Evolutionary conservation across 306 rosid genomes (phyloP), one percentile per base, ranked within the genome.

Genomic region (Corylus heterophylla): DNA sequence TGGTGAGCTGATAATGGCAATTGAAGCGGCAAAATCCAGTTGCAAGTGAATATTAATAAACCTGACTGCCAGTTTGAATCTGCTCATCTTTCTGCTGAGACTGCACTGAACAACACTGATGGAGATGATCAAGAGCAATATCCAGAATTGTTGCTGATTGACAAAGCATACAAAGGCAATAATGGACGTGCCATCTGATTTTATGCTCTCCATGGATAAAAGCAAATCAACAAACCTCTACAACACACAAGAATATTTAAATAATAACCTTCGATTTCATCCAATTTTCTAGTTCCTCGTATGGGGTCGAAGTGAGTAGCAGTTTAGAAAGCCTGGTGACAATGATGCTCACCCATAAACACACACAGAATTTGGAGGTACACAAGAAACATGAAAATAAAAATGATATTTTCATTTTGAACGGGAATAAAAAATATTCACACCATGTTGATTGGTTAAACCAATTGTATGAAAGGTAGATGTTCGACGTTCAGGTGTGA

Each of bases 401-500:
- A 59, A 59, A 22, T 59, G 66, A 59, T 20, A 59, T 59, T 29
- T 59, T 12, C 39, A 59, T 12, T 59, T 22, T 59, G 66, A 59
- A 59, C 1, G 31, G 14, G 51, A 67, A 39, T 17, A 10, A 18
- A 42, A 68, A 68, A 42, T 42, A 39, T 10, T 42, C 72, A 42
- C 51, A 9, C 27, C 17, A 68, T 8, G 29, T 18, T 42, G 72
- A n/a, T 68, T 9, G 72, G 50, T 68, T 39, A 42, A 18, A 25
- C 13, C 51, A 18, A 39, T 68, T 42, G 29, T 42, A 63, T 13
- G 44, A 13, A 39, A 20, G 11, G 4, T 54, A 62, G 64, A 63
- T 20, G 78, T 54, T 69, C 61, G 16, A 69, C 48, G 77, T 67
- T 74, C 71, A 74, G 12, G 54, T 9, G 17, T 39, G 67, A 70